phyloP scores from a whole-genome alignment of 1,139 yeast species.

The Hemisphaericaspora lyxosophila region DNA sequence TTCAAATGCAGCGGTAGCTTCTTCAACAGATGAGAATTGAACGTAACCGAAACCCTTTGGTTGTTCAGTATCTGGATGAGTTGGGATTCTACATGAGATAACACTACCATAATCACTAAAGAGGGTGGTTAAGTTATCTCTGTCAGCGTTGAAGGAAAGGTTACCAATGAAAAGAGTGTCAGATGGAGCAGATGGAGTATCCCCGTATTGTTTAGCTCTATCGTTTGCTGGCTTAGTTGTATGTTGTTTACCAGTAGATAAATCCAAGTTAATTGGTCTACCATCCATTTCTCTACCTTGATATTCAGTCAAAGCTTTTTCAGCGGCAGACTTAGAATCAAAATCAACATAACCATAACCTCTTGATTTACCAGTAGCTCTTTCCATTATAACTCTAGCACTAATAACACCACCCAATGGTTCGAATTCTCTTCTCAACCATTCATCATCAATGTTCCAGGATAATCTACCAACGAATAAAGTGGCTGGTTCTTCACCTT shows the following conservation, averaged over 20 bases:
- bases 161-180: conserved; percentile 96
- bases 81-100: conserved; percentile 89
- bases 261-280: conserved; percentile 90
- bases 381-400: conserved; percentile 94
- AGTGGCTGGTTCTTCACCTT: conserved; percentile 77
- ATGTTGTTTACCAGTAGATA: conserved; percentile 82
- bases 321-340: conserved; percentile 71
- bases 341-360: conserved; percentile 99
- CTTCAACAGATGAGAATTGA: conserved; percentile 82
- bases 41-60: conserved; percentile 99
- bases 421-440: conserved; percentile 87
- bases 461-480: conserved; percentile 95
- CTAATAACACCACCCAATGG: conserved; percentile 74
- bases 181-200: conserved; percentile 85
- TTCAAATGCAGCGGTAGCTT: conserved; percentile 86
- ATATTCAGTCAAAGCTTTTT: conserved; percentile 80
- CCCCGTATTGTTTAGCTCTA: conserved; percentile 89
- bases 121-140: conserved; percentile 69
- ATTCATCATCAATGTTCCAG: conserved; percentile 94
- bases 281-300: conserved; percentile 97
- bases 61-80: conserved; percentile 97
- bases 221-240: conserved; percentile 54
- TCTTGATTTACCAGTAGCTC: conserved; percentile 89
- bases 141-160: conserved; percentile 84
- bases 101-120: conserved; percentile 81